Evolutionary conservation across 2,329 filamentous ascomycete genomes (phyloP).

Genomic region (Plectosphaerella cucumerina): DNA sequence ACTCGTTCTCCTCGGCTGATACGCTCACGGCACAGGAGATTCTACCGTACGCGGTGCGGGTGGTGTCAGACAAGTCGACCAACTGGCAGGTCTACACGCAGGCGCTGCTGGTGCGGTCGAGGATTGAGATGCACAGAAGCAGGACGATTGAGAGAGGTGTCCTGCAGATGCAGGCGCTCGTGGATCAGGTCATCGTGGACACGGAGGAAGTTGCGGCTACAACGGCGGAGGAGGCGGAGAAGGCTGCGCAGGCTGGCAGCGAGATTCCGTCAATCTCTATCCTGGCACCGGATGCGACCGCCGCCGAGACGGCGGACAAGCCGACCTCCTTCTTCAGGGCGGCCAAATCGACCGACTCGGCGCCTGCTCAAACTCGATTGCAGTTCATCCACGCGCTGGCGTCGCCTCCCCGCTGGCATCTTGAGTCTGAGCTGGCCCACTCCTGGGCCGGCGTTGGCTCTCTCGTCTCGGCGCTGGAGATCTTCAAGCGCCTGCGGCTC

Average conservation of each 20-base stretch:
- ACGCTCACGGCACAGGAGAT: constrained; percentile 91
- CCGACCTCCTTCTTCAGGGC: constrained; percentile 79
- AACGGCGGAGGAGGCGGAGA: constrained; percentile 19
- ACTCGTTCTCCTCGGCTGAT: constrained; percentile 78
- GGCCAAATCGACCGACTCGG: constrained; percentile 71
- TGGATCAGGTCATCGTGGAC: constrained; percentile 91
- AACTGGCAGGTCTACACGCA: constrained; percentile 99
- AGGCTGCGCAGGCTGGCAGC: constrained; percentile 21
- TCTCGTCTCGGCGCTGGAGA: constrained; percentile 84
- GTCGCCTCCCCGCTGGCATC: constrained; percentile 85
- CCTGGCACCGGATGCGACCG: constrained; percentile 26
- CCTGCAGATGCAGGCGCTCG: constrained; percentile 88
- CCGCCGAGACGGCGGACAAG: constrained; percentile 28
- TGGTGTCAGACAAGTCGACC: constrained; percentile 81
- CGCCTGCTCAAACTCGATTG: constrained; percentile 70
- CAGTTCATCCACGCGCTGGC: constrained; percentile 80
- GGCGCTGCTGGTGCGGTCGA: constrained; percentile 80
- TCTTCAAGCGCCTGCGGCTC: constrained; percentile 88
- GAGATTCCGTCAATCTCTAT: constrained; percentile 42
- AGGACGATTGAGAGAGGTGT: constrained; percentile 86
- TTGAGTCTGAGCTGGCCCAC: constrained; percentile 88
- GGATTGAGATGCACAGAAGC: constrained; percentile 84
- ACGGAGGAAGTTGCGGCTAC: constrained; percentile 43
- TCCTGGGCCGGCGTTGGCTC: constrained; percentile 91
- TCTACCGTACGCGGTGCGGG: constrained; percentile 82